Percentiles rank a stretch among this genome's conserved stretches.
phyloP scores from a whole-genome alignment of 208 protist species.

The Histomonas meleagridis region DNA sequence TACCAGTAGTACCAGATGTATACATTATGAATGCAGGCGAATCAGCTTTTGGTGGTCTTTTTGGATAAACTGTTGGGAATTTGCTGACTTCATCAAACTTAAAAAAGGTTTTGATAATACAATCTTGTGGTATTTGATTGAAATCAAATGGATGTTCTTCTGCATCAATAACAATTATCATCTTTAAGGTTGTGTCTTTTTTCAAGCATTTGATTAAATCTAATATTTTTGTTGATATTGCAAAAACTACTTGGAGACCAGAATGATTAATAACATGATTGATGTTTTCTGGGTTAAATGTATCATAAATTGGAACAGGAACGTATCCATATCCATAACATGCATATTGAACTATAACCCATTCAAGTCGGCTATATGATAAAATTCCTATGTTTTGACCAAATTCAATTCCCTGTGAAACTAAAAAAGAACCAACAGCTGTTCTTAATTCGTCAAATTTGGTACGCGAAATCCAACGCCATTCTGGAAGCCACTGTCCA shows the following conservation, averaged over 20 bases:
- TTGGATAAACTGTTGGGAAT: neutral
- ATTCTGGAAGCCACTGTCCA: neutral
- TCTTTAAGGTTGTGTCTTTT: neutral
- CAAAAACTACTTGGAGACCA: constrained; percentile 13
- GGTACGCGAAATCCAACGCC: neutral
- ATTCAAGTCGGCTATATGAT: constrained; percentile 34
- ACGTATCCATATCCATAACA: constrained; percentile 34
- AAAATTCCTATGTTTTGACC: constrained; percentile 37
- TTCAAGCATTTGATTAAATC: neutral
- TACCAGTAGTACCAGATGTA: neutral
- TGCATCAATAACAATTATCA: neutral
- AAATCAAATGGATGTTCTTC: neutral
- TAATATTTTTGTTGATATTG: neutral
- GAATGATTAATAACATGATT: constrained; percentile 39
- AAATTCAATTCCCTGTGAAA: neutral
- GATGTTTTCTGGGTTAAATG: constrained; percentile 33
- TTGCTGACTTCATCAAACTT: neutral
- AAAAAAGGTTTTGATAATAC: neutral
- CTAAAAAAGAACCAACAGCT: neutral
- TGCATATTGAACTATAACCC: neutral
- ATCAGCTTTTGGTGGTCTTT: neutral
- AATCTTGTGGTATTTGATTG: neutral
- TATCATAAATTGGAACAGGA: constrained; percentile 38
- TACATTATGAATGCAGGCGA: neutral
- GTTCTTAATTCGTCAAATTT: neutral